Base-by-base conservation (phyloP, 169 alveolate species). In the Miamiensis avidus region DNA sequence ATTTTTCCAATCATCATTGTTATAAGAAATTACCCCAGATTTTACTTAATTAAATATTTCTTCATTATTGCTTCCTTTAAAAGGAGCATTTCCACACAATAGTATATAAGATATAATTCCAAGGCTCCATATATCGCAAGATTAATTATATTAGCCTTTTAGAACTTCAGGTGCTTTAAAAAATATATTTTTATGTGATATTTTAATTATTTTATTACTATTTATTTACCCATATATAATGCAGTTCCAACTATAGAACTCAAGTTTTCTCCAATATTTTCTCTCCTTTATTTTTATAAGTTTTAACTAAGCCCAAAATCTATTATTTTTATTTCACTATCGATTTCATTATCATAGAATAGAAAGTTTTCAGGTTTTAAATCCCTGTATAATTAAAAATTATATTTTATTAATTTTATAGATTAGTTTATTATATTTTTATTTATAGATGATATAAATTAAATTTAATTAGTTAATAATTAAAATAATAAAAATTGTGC, bases 251-350 rank as follows among this genome's bases (percentile, higher is more conserved):
- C 20, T 4, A 49, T 49, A 4, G 4, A 49, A 11, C 20, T 49
- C 20, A 11, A 20, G 20, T 49, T 4, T 4, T n/a, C n/a, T n/a
- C n/a, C 69, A 4, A 11, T 49, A 49, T 49, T 49, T 11, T 20
- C 20, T 49, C 20, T 49, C 26, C 64, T 64, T 49, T 31, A 26
- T 64, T 30, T 11, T 64, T 29, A 28, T 64, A 34, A 11, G 73
- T 79, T 29, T 79, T 72, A 29, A 34, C 77, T 79, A 79, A 79
- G 73, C 4, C 84, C 84, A 26, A 79, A 79, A 29, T 79, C 84
- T n/a, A 79, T 79, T 26, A 79, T 79, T 49, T 79, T 79, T 25
- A 79, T 79, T 27, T 79, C 84, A 29, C 84, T 65, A 29, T 27
- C 29, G 4, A 28, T 69, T 0, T 65, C n/a, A 28, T 73, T 73